Conservation (phyloP, 2,329 filamentous ascomycete genomes). For the Fusarium sp. region DNA sequence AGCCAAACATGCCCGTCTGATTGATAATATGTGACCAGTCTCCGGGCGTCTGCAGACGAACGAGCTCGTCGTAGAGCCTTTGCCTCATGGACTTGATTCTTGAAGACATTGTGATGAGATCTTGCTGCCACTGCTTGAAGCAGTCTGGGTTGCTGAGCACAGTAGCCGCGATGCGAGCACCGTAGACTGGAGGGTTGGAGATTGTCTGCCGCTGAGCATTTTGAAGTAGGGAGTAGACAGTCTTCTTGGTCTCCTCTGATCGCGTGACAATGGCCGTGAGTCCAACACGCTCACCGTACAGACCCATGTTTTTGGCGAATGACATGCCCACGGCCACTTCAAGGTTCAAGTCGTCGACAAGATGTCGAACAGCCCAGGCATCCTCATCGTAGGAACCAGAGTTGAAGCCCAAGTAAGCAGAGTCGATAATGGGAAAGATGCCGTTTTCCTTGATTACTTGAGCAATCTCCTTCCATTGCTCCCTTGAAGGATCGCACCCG, state of each 20-base stretch:
- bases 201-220: constrained; percentile 50
- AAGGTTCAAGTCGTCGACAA: constrained; percentile 48
- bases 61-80: constrained; percentile 49
- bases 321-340: constrained; percentile 70
- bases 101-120: constrained; percentile 52
- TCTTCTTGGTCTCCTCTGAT: constrained; percentile 27
- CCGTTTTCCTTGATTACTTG: constrained; percentile 16
- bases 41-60: constrained; percentile 48
- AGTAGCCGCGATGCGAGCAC: constrained; percentile 49
- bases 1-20: constrained; percentile 57
- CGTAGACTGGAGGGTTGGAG: constrained; percentile 52
- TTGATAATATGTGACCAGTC: constrained; percentile 52
- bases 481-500: constrained; percentile 50
- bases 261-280: constrained; percentile 45
- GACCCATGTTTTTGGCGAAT: constrained; percentile 70
- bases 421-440: constrained; percentile 39
- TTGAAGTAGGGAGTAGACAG: constrained; percentile 46
- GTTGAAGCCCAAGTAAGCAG: constrained; percentile 42
- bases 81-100: constrained; percentile 52
- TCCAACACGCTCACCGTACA: constrained; percentile 55
- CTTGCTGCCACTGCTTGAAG: constrained; percentile 48
- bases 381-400: constrained; percentile 40
- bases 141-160: constrained; percentile 48
- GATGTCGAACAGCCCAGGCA: constrained; percentile 38
- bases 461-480: constrained; percentile 43